phyloP scores from a whole-genome alignment of 2,329 filamentous ascomycete genomes.

The Penicillium oxalicum region DNA sequence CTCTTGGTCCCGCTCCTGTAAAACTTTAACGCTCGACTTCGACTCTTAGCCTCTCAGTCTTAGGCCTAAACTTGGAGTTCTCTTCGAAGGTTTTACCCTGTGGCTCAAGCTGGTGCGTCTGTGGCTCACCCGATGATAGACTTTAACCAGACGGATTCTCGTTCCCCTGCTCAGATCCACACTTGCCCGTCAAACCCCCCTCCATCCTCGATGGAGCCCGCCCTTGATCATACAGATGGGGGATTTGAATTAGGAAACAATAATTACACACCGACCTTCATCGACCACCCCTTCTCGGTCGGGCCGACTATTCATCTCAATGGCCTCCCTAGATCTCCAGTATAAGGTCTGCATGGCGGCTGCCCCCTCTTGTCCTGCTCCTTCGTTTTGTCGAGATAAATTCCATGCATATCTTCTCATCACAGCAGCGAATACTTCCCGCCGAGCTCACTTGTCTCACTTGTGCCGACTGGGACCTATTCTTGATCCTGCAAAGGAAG shows the following conservation, averaged over 20 bases:
- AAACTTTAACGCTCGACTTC: too few relatives aligned
- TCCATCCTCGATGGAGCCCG: slow-evolving; percentile 18
- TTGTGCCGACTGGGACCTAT: too few relatives aligned
- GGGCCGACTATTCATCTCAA: slow-evolving; percentile 7
- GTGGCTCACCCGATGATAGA: slow-evolving; percentile 8
- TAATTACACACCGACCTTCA: slow-evolving; percentile 17
- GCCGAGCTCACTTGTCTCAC: too few relatives aligned
- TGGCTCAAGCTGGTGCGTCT: slow-evolving; percentile 9
- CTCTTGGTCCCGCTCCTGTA: too few relatives aligned
- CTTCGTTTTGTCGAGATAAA: too few relatives aligned
- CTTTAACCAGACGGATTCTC: slow-evolving; percentile 15
- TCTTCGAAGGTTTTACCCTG: background rate
- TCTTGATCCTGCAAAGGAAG: too few relatives aligned
- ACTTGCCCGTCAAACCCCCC: slow-evolving; percentile 11
- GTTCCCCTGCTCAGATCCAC: slow-evolving; percentile 10
- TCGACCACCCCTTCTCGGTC: slow-evolving; percentile 13
- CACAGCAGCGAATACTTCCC: too few relatives aligned
- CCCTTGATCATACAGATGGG: slow-evolving; percentile 24
- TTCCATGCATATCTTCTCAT: too few relatives aligned
- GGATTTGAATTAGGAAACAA: slow-evolving; percentile 8
- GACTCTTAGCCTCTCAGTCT: too few relatives aligned
- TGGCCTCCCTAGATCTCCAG: background rate
- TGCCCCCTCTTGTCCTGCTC: background rate
- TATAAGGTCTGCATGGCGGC: background rate
- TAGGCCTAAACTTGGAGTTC: background rate